phyloP scores from a whole-genome alignment of 2,329 filamentous ascomycete species.

The Tolypocladium ophioglossoides region DNA sequence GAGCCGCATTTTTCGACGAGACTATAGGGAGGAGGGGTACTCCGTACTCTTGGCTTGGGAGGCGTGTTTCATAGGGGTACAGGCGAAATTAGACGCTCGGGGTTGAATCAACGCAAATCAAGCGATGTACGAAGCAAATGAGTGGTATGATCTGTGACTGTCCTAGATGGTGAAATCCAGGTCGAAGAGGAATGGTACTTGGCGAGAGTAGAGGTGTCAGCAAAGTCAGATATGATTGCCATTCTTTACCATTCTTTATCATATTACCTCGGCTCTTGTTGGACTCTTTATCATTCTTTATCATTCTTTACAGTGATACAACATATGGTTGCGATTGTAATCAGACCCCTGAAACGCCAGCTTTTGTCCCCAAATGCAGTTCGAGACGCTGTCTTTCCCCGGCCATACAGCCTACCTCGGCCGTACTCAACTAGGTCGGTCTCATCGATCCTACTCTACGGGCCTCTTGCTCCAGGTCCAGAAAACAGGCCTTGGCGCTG shows the following conservation, averaged over 20 bases:
- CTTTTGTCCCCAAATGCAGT: conserved; percentile 2
- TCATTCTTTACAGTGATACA: neutral
- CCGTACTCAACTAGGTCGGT: neutral
- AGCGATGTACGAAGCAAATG: neutral
- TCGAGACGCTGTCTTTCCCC: neutral
- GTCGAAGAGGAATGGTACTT: neutral
- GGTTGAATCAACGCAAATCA: neutral
- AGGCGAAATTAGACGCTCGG: neutral
- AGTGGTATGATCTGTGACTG: neutral
- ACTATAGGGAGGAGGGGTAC: too few relatives aligned
- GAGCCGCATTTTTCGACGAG: neutral
- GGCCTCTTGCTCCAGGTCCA: neutral
- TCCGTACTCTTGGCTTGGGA: neutral
- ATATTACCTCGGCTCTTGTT: too few relatives aligned
- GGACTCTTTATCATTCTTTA: too few relatives aligned
- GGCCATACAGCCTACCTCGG: neutral
- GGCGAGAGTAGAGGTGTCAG: neutral
- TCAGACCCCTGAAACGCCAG: conserved; percentile 5
- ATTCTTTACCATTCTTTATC: too few relatives aligned
- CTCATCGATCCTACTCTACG: neutral
- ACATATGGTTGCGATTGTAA: neutral
- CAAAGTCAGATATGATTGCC: neutral
- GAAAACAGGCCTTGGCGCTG: neutral
- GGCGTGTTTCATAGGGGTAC: neutral
- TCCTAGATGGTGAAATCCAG: neutral